phyloP scores from a whole-genome alignment of 306 rosid species.

The Castanea crenata region DNA sequence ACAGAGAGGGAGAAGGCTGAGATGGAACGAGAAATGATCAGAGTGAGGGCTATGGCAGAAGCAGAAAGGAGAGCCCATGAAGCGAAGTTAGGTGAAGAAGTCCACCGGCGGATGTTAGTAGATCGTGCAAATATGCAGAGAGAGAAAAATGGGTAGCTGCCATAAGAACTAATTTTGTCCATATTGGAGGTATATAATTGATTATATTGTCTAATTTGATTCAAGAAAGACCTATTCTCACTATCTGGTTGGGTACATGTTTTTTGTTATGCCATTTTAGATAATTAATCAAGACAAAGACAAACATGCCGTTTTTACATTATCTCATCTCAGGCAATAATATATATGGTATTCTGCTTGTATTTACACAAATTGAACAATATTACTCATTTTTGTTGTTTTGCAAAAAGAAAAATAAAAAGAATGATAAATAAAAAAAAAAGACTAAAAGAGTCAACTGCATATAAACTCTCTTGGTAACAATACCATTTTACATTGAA shows the following conservation, averaged over 20 bases:
- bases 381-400: neutral
- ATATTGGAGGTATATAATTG: conserved; percentile 79
- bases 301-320: too few species aligned
- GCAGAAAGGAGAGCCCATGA: conserved; percentile 96
- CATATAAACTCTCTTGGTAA: neutral
- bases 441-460: neutral
- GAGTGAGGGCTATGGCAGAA: conserved; percentile 83
- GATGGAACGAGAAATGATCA: conserved; percentile 82
- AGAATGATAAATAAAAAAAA: too few species aligned
- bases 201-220: conserved; percentile 1
- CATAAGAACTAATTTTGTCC: conserved; percentile 69
- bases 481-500: neutral
- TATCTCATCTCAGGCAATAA: neutral
- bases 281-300: neutral
- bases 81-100: conserved; percentile 86
- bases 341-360: neutral
- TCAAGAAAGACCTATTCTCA: neutral
- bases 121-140: conserved; percentile 82
- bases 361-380: neutral
- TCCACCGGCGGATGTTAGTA: conserved; percentile 66
- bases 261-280: neutral
- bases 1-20: conserved; percentile 92
- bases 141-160: conserved; percentile 96
- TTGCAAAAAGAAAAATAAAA: too few species aligned
- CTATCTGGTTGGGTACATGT: neutral